These are phyloP conservation scores for Asterophora lycoperdoides DNA, from an alignment of 768 basidiomycete species.

Conservation along the genomic window DNA sequence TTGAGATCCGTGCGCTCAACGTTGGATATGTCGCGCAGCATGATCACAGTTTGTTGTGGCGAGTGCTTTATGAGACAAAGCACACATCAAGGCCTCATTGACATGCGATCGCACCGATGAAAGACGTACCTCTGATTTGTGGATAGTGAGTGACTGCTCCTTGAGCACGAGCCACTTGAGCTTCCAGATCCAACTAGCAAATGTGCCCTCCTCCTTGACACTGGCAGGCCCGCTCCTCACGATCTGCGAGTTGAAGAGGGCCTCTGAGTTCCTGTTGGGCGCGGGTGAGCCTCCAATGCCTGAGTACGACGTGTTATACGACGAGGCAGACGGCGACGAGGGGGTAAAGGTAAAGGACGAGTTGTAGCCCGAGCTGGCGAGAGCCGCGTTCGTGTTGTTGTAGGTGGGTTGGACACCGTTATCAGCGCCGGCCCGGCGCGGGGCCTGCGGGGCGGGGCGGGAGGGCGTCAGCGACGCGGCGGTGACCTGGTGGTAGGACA, in stretches of 20 bases:
- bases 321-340: conserved; percentile 50
- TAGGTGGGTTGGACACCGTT: conserved; percentile 22
- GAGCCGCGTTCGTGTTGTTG: conserved; percentile 37
- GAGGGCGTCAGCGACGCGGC: conserved; percentile 67
- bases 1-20: conserved; percentile 93
- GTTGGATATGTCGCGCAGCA: conserved; percentile 73
- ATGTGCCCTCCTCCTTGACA: conserved; percentile 87
- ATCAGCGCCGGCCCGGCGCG: conserved; percentile 45
- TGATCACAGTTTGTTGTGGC: conserved; percentile 56
- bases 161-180: conserved; percentile 86
- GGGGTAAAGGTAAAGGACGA: conserved; percentile 52
- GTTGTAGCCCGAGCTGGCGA: conserved; percentile 55
- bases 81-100: conserved; percentile 9
- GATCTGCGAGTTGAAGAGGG: conserved; percentile 39
- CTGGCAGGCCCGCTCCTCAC: conserved; percentile 72
- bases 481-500: conserved; percentile 37
- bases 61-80: conserved; percentile 34
- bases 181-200: conserved; percentile 89
- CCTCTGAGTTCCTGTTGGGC: conserved; percentile 48
- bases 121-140: conserved; percentile 83
- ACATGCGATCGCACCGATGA: conserved; percentile 1
- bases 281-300: conserved; percentile 83
- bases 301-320: conserved; percentile 64
- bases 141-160: conserved; percentile 73
- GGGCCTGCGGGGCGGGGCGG: conserved; percentile 73